A percentile compares a stretch with the other conserved stretches of the same genome.
phyloP scores from a whole-genome alignment of 352 stramenopile genomes.

The Globisporangium apiculatum region DNA sequence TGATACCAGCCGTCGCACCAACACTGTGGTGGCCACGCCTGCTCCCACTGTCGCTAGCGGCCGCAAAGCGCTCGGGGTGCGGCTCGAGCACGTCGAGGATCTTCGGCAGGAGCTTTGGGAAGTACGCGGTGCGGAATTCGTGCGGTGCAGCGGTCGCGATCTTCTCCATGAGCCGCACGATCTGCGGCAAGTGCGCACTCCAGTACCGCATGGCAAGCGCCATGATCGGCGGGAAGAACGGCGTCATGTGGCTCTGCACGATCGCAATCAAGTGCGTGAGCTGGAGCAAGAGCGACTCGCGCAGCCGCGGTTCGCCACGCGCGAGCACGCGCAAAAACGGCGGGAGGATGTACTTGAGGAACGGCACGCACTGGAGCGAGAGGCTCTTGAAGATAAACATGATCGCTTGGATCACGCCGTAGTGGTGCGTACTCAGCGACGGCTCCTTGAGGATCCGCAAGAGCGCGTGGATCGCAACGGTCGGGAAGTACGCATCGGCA shows the following conservation, averaged over 20 bases:
- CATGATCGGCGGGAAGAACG: constrained; percentile 96
- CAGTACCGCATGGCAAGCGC: constrained; percentile 95
- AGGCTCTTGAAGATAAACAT: constrained; percentile 99
- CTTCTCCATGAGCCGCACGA: constrained; percentile 94
- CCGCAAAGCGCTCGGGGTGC: constrained; percentile 32
- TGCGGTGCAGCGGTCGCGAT: constrained; percentile 65
- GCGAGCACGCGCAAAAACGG: constrained; percentile 94
- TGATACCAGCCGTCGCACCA: not conserved
- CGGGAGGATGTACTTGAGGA: constrained; percentile 96
- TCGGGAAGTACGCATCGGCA: constrained; percentile 95
- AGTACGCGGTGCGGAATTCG: constrained; percentile 81
- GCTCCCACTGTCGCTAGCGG: constrained; percentile 20
- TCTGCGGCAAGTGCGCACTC: constrained; percentile 92
- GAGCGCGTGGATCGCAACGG: constrained; percentile 95
- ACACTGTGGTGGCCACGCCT: constrained; percentile 22
- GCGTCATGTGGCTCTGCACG: constrained; percentile 93
- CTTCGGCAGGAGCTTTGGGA: constrained; percentile 85
- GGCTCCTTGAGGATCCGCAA: constrained; percentile 95
- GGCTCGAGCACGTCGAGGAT: constrained; percentile 81
- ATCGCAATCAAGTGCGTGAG: constrained; percentile 94
- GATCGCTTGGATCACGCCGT: constrained; percentile 96
- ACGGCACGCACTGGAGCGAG: constrained; percentile 92
- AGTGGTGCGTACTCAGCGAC: constrained; percentile 93
- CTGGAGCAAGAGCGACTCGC: constrained; percentile 96
- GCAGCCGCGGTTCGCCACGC: constrained; percentile 86